These are phyloP conservation scores for Sequoia sempervirens DNA, from an alignment of 75 land plant genomes.

Conservation along the genomic window DNA sequence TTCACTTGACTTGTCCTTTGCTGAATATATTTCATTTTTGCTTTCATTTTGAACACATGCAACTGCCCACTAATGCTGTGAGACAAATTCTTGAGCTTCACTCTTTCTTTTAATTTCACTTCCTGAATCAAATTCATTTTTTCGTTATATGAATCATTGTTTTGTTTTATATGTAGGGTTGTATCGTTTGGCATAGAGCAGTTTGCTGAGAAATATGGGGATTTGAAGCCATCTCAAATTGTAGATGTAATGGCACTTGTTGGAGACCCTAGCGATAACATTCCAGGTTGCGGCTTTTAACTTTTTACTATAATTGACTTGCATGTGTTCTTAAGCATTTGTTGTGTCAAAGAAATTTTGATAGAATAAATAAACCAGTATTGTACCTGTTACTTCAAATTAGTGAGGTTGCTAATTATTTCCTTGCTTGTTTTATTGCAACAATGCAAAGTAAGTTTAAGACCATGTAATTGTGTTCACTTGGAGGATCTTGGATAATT, in stretches of 20 bases:
- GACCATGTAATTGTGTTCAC: no score
- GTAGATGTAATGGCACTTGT: slow-evolving; percentile 72
- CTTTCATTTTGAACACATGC: not conserved
- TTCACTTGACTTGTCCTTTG: not conserved
- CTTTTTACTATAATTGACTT: not conserved
- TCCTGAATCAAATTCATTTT: not conserved
- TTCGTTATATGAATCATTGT: not conserved
- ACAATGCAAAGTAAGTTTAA: no score
- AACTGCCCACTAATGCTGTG: not conserved
- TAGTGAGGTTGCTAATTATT: not conserved
- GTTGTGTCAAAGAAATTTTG: not conserved
- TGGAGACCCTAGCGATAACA: slow-evolving; percentile 78
- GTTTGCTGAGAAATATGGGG: slow-evolving; percentile 64
- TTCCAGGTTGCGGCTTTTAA: slow-evolving; percentile 59
- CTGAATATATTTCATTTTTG: not conserved
- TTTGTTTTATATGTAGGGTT: slow-evolving; percentile 34
- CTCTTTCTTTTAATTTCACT: not conserved
- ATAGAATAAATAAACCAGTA: not conserved
- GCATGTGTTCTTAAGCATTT: not conserved
- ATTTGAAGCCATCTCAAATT: slow-evolving; percentile 71
- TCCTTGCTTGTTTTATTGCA: no score
- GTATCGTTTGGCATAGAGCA: slow-evolving; percentile 86
- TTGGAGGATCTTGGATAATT: no score
- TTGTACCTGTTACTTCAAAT: not conserved
- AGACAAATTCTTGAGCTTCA: slow-evolving; percentile 5